These are phyloP conservation scores for Pisolithus thermaeus DNA, from an alignment of 1,284 basidiomycete genomes.

Conservation along the genomic window DNA sequence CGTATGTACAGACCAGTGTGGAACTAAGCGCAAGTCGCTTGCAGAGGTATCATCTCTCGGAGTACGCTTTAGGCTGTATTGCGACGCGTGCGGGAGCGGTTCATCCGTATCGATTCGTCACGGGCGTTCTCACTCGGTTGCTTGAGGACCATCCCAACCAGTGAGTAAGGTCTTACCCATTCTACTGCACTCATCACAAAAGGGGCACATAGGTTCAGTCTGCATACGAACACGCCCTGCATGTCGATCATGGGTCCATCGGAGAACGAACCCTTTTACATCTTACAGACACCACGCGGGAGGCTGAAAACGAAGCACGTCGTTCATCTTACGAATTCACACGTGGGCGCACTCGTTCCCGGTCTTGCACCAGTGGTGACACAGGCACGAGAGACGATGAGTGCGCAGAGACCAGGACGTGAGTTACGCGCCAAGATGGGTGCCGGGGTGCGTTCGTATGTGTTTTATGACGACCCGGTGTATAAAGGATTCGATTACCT, in stretches of 20 bases:
- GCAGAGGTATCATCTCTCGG: conserved; percentile 41
- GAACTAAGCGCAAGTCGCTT: neutral
- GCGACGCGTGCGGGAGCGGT: conserved; percentile 45
- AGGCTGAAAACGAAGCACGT: conserved; percentile 50
- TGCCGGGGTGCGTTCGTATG: conserved; percentile 44
- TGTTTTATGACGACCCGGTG: conserved; percentile 46
- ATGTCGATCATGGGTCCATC: conserved; percentile 32
- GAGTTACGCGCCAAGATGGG: conserved; percentile 30
- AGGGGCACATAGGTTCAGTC: conserved; percentile 33
- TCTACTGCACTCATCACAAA: no score
- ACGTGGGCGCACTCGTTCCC: conserved; percentile 64
- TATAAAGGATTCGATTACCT: conserved; percentile 59
- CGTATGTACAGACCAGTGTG: neutral
- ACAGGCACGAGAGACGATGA: conserved; percentile 59
- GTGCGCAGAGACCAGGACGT: conserved; percentile 52
- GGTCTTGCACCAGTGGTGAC: conserved; percentile 53
- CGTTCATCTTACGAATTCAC: conserved; percentile 78
- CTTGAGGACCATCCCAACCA: conserved; percentile 35
- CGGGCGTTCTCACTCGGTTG: conserved; percentile 44
- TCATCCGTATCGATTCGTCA: conserved; percentile 57
- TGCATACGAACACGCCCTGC: conserved; percentile 49
- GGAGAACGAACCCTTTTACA: conserved; percentile 29
- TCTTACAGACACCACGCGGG: conserved; percentile 51
- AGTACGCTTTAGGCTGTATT: conserved; percentile 40
- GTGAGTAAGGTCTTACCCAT: conserved; percentile 19